A percentile compares a stretch with the other conserved stretches of the same genome.
Conservation (phyloP, 495 filamentous ascomycete genomes). For the Tuber indicum region DNA sequence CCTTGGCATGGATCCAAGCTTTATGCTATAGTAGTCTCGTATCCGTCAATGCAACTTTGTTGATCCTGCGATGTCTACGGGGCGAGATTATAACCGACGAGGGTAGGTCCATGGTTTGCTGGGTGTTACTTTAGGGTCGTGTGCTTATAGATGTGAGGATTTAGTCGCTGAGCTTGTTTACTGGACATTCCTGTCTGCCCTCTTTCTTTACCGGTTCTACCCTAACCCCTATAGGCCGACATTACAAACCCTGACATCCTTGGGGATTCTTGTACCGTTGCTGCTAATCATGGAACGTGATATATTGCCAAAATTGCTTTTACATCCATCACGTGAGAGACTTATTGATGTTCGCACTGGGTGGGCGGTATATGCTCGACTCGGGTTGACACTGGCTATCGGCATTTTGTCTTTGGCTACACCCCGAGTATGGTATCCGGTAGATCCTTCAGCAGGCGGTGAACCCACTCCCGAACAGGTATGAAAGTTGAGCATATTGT, state of each 20-base stretch:
- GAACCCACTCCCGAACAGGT: slow-evolving; percentile 31
- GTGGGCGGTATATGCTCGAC: slow-evolving; percentile 29
- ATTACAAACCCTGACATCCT: slow-evolving; percentile 22
- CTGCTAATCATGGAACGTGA: slow-evolving; percentile 34
- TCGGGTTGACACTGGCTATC: slow-evolving; percentile 23
- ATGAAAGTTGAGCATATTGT: neutral
- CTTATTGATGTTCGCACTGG: slow-evolving; percentile 28
- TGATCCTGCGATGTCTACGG: neutral
- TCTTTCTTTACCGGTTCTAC: slow-evolving; percentile 39
- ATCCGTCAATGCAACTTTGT: neutral
- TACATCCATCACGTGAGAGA: slow-evolving; percentile 31
- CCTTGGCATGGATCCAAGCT: slow-evolving; percentile 7
- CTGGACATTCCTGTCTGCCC: slow-evolving; percentile 25
- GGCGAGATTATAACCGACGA: neutral
- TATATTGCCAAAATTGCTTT: slow-evolving; percentile 38
- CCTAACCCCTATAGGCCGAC: slow-evolving; percentile 32
- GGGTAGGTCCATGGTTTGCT: neutral
- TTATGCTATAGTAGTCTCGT: slow-evolving; percentile 5
- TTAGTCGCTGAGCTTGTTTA: slow-evolving; percentile 31
- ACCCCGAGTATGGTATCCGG: slow-evolving; percentile 40
- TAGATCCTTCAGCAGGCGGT: slow-evolving; percentile 31
- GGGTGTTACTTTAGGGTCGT: neutral
- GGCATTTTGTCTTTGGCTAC: slow-evolving; percentile 29
- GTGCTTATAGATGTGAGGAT: neutral
- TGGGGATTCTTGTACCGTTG: slow-evolving; percentile 29